These are phyloP conservation scores for Aureobasidium melanogenum DNA, from an alignment of 2,329 filamentous ascomycete species.

Conservation along the genomic window DNA sequence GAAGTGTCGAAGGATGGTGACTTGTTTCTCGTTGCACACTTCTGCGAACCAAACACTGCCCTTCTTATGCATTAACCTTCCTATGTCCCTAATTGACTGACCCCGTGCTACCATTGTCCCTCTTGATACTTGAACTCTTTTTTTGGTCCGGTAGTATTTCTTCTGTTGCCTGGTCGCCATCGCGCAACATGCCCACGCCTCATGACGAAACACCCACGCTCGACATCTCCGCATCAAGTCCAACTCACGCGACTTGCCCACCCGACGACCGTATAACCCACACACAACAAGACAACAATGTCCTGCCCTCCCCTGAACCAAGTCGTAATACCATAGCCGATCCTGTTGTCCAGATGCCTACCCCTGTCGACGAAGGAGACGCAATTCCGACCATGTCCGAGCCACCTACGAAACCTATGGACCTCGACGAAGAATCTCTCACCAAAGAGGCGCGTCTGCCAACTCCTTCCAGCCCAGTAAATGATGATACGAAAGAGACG, in stretches of 20 bases:
- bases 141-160: neutral
- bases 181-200: conserved; percentile 12
- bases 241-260: conserved; percentile 31
- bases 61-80: neutral
- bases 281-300: conserved; percentile 19
- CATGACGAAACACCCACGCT: conserved; percentile 12
- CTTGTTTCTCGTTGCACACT: neutral
- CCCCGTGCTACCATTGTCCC: neutral
- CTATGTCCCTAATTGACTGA: conserved; percentile 5
- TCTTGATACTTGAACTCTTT: neutral
- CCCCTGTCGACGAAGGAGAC: conserved; percentile 15
- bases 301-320: neutral
- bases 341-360: conserved; percentile 21
- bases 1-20: neutral
- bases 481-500: conserved; percentile 22
- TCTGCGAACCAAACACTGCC: neutral
- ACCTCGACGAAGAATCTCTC: conserved; percentile 31
- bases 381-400: conserved; percentile 12
- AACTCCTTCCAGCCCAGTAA: conserved; percentile 19
- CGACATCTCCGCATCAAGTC: conserved; percentile 10
- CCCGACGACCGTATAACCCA: conserved; percentile 29
- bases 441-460: conserved; percentile 18
- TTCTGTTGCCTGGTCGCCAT: neutral
- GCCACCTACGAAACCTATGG: conserved; percentile 30
- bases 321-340: neutral